phyloP scores from a whole-genome alignment of 192 early-diverging fungal genomes.

The Dimargaris cristalligena region DNA sequence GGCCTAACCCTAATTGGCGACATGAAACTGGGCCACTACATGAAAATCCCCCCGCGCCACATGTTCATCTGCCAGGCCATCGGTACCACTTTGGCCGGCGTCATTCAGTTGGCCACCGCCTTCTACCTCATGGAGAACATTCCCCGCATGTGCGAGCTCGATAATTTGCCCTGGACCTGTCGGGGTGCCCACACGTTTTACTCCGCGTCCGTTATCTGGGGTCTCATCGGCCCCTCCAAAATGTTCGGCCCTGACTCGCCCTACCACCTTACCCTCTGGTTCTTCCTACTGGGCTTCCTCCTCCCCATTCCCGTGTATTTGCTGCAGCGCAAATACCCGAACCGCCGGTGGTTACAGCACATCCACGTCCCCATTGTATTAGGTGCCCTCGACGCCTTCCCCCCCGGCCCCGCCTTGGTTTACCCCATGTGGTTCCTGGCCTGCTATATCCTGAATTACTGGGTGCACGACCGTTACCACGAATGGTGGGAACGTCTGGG shows the following conservation, averaged over 20 bases:
- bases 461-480: conserved; percentile 41
- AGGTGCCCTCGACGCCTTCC: conserved; percentile 37
- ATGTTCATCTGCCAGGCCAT: conserved; percentile 66
- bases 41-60: conserved; percentile 65
- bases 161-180: conserved; percentile 46
- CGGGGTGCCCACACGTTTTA: conserved; percentile 41
- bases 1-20: conserved; percentile 46
- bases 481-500: conserved; percentile 44
- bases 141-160: conserved; percentile 33
- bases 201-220: conserved; percentile 65
- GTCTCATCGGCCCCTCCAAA: conserved; percentile 50
- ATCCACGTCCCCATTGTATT: conserved; percentile 56
- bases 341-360: conserved; percentile 40
- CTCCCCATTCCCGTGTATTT: conserved; percentile 58
- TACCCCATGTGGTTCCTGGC: conserved; percentile 32
- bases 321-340: conserved; percentile 37
- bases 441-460: conserved; percentile 54
- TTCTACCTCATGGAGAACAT: conserved; percentile 46
- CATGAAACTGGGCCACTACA: conserved; percentile 62
- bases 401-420: conserved; percentile 36
- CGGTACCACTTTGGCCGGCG: conserved; percentile 50
- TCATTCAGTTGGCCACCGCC: conserved; percentile 50
- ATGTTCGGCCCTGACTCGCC: conserved; percentile 47
- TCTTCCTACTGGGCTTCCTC: conserved; percentile 43
- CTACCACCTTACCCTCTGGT: conserved; percentile 29